Base-by-base conservation (phyloP, 2,329 filamentous ascomycete species). In the Parastagonospora nodorum region DNA sequence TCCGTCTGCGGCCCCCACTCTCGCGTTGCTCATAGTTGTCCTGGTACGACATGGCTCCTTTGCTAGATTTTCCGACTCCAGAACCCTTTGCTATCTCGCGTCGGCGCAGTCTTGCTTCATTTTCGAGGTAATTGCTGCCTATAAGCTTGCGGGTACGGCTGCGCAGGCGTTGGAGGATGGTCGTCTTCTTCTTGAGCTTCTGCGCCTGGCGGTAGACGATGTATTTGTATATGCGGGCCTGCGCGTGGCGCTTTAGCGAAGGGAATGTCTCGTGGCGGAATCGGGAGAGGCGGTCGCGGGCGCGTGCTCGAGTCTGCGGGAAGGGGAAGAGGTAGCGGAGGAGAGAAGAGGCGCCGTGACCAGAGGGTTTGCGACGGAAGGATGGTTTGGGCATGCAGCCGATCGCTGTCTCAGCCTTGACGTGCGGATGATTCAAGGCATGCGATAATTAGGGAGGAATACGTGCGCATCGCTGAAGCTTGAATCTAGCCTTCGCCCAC, bases 231-330 rank as follows among this genome's bases (percentile, higher is more conserved):
- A 96, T 85, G 48, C 86, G 84, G 32, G 87, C 87, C 74, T 96
- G 91, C 8, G 90, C 76, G 45, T 82, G 80, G 68, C 87, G 84
- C 66, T 88, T 89, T 63, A 90, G 82, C 43, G 80, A 77, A 10
- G 90, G 89, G 19, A 96, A 74, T 5, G 84, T 89, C 63, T 92
- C 85, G 81, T 90, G 84, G 56, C 85, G 89, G 71, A 96, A 85
- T 59, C 81, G 78, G 62, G 87, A 81, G 46, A 94, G 78, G 54
- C 82, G 84, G 52, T 86, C 83, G 68, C 84, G 85, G 63, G 86
- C 86, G 60, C 81, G 83, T 55, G 69, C 83, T 83, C 54, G 82
- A 77, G 60, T 80, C 78, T n/a, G 88, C 84, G 66, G 87, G 64
- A 92, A 86, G 54, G 92, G 87, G 64, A 92, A 86, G 54, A 92